phyloP scores from a whole-genome alignment of 805 yeast genomes.

The Metschnikowia matae region DNA sequence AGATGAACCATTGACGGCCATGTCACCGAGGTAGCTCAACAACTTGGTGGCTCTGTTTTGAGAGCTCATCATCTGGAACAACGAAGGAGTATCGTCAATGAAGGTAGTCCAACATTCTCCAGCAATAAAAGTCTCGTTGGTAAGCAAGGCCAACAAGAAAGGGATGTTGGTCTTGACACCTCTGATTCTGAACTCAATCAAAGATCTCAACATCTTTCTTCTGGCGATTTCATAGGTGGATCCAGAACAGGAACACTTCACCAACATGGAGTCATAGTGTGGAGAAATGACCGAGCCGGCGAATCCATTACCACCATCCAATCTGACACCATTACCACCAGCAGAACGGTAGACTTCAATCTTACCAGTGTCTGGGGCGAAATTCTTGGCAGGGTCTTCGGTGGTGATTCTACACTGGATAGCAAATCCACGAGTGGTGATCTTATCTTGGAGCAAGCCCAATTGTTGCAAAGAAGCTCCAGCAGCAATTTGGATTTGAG shows the following conservation, averaged over 20 bases:
- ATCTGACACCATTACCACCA: conserved; percentile 98
- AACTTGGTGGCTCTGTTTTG: conserved; percentile 96
- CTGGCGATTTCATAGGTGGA: conserved; percentile 95
- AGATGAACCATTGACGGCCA: conserved; percentile 93
- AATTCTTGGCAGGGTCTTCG: conserved; percentile 93
- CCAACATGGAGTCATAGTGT: conserved; percentile 97
- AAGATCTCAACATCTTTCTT: conserved; percentile 94
- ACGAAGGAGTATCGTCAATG: conserved; percentile 94
- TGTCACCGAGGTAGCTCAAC: conserved; percentile 84
- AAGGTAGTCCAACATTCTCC: conserved; percentile 98
- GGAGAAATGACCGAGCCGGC: conserved; percentile 97
- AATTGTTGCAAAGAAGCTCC: conserved; percentile 92
- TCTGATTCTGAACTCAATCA: conserved; percentile 96
- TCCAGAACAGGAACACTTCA: conserved; percentile 96
- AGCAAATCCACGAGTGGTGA: conserved; percentile 95
- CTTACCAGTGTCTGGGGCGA: conserved; percentile 98
- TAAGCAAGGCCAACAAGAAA: conserved; percentile 83
- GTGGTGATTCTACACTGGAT: conserved; percentile 99
- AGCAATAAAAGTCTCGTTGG: conserved; percentile 78
- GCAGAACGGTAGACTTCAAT: conserved; percentile 97
- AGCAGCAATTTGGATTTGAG: conserved; percentile 98
- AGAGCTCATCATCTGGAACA: conserved; percentile 91
- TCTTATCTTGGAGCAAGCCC: conserved; percentile 89
- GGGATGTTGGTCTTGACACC: conserved; percentile 99
- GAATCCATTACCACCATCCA: conserved; percentile 98